A percentile compares a stretch with the other conserved stretches of the same genome.
These are phyloP conservation scores for Nakazawaea wickerhamii DNA, from an alignment of 805 yeast genomes.

Conservation along the genomic window DNA sequence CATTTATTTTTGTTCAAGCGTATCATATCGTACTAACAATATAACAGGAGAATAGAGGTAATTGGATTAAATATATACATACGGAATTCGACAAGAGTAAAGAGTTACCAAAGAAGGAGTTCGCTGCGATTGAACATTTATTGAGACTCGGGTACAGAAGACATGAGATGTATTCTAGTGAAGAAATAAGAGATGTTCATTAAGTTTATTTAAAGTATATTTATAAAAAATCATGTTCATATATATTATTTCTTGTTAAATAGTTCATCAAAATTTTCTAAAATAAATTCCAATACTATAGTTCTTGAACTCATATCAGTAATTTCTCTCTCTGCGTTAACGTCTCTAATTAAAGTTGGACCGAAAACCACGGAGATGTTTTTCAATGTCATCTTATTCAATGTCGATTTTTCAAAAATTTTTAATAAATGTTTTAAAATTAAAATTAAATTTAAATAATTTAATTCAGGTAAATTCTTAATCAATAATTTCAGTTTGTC, in stretches of 20 bases:
- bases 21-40: neutral
- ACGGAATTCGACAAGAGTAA: slow-evolving; percentile 59
- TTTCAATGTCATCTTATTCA: slow-evolving; percentile 76
- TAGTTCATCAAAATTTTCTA: slow-evolving; percentile 40
- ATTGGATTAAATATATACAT: slow-evolving; percentile 30
- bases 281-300: slow-evolving; percentile 68
- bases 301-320: slow-evolving; percentile 79
- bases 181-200: slow-evolving; percentile 66
- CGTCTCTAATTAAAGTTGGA: slow-evolving; percentile 82
- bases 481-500: slow-evolving; percentile 42
- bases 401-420: slow-evolving; percentile 46
- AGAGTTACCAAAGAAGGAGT: slow-evolving; percentile 66
- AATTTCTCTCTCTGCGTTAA: slow-evolving; percentile 75
- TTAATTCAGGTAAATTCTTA: slow-evolving; percentile 58
- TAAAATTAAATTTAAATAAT: slow-evolving; percentile 48
- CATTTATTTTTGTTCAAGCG: too few relatives aligned
- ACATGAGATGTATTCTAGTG: slow-evolving; percentile 65
- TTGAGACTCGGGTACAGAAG: slow-evolving; percentile 70
- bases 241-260: slow-evolving; percentile 19
- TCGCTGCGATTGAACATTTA: slow-evolving; percentile 80
- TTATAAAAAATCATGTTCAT: neutral
- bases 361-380: slow-evolving; percentile 92
- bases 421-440: slow-evolving; percentile 61
- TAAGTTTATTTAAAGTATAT: slow-evolving; percentile 11
- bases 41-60: slow-evolving; percentile 22